These are phyloP conservation scores for Pythium rishiriense DNA, from an alignment of 352 stramenopile genomes.

Conservation along the genomic window DNA sequence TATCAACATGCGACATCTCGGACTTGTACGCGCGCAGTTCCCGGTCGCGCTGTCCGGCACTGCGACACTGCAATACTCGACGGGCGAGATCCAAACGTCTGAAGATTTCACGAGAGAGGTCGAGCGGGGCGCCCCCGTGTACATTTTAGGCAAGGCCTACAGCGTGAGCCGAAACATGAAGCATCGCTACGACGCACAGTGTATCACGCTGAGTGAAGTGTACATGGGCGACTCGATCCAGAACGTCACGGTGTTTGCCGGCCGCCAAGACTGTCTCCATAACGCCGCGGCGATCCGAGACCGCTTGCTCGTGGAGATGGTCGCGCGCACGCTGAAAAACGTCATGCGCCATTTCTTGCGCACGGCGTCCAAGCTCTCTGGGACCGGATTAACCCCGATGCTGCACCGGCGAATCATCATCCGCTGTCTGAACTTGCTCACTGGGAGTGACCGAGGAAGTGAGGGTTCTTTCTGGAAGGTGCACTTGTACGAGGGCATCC, in stretches of 20 bases:
- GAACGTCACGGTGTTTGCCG: conserved; percentile 66
- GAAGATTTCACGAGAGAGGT: conserved; percentile 86
- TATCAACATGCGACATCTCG: conserved; percentile 90
- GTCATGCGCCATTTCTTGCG: conserved; percentile 79
- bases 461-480: conserved; percentile 64
- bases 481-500: conserved; percentile 78
- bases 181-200: conserved; percentile 57
- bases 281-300: conserved; percentile 57
- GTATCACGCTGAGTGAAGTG: conserved; percentile 56
- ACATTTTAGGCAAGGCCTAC: conserved; percentile 55
- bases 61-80: conserved; percentile 82
- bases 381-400: conserved; percentile 43
- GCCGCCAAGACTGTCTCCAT: conserved; percentile 56
- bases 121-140: conserved; percentile 59
- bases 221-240: conserved; percentile 74
- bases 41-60: conserved; percentile 72
- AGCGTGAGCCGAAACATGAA: conserved; percentile 42
- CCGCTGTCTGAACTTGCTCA: conserved; percentile 69
- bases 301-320: conserved; percentile 84
- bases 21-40: conserved; percentile 79
- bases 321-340: conserved; percentile 87
- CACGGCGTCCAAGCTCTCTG: conserved; percentile 29
- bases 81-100: conserved; percentile 68
- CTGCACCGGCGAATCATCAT: conserved; percentile 53
- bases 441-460: conserved; percentile 51